A percentile compares a stretch with the other conserved stretches of the same genome.
phyloP scores from a whole-genome alignment of 2,329 filamentous ascomycete genomes.

The Ophiosphaerella narmari region DNA sequence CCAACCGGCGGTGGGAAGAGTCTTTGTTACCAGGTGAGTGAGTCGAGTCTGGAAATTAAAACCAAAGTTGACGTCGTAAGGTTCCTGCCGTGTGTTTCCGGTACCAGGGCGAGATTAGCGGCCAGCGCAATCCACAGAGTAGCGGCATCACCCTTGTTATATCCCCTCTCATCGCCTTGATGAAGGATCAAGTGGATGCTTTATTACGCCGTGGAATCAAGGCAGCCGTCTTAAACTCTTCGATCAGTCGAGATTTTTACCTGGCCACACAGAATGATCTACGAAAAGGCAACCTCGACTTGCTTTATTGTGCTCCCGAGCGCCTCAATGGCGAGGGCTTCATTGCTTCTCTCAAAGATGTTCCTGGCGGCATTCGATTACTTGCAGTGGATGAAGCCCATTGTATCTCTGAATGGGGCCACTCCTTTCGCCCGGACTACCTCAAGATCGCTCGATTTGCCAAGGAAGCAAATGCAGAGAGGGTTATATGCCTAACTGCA shows the following conservation, averaged over 20 bases:
- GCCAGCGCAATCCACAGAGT: constrained; percentile 60
- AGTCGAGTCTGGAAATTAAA: too few species aligned
- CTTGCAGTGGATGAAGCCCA: constrained; percentile 97
- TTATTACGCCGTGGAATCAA: constrained; percentile 71
- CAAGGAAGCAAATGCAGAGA: constrained; percentile 83
- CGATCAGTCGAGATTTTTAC: constrained; percentile 59
- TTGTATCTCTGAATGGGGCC: constrained; percentile 96
- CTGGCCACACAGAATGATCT: constrained; percentile 61
- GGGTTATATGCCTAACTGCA: constrained; percentile 75
- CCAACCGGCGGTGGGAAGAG: constrained; percentile 96
- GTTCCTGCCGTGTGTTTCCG: constrained; percentile 51
- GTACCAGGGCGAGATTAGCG: constrained; percentile 43
- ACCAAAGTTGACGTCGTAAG: constrained; percentile 13
- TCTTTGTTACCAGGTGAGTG: constrained; percentile 81
- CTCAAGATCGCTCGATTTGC: constrained; percentile 73
- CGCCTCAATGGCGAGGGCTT: constrained; percentile 83
- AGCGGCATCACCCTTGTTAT: constrained; percentile 86
- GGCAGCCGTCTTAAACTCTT: constrained; percentile 79
- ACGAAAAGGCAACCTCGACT: constrained; percentile 71
- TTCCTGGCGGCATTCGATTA: constrained; percentile 72
- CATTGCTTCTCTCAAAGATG: constrained; percentile 63
- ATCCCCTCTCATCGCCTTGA: constrained; percentile 87
- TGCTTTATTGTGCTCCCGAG: constrained; percentile 93
- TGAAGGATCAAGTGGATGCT: constrained; percentile 94
- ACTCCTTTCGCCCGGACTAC: constrained; percentile 96